These are phyloP conservation scores for Calocera cornea DNA, from an alignment of 768 basidiomycete species.

Conservation along the genomic window DNA sequence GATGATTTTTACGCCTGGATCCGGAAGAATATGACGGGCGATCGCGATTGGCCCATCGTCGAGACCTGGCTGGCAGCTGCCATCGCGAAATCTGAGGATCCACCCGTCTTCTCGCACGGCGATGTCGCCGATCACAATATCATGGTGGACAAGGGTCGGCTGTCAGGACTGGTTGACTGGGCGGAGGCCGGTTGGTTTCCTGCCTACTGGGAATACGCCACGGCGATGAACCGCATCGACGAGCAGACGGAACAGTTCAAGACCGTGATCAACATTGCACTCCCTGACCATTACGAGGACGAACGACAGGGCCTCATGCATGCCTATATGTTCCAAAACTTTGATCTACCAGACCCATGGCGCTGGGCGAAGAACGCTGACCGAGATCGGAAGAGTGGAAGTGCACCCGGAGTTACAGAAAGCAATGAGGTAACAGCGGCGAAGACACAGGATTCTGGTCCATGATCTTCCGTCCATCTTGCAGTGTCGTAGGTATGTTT, in stretches of 20 bases:
- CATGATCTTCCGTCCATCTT: too few species aligned
- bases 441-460: too few species aligned
- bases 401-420: too few species aligned
- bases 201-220: conserved; percentile 15
- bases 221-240: background rate
- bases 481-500: too few species aligned
- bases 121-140: conserved; percentile 18
- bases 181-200: conserved; percentile 20
- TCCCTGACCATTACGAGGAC: background rate
- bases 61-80: background rate
- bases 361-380: too few species aligned
- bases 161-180: conserved; percentile 20
- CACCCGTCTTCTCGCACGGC: conserved; percentile 14
- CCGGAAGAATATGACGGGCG: background rate
- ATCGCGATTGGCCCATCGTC: background rate
- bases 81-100: background rate
- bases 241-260: background rate
- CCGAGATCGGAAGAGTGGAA: too few species aligned
- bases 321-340: background rate
- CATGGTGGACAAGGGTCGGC: conserved; percentile 15
- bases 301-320: background rate
- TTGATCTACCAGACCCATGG: too few species aligned
- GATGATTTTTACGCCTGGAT: background rate
- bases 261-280: background rate
- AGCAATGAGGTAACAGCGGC: too few species aligned